Conservation (phyloP, 108 stramenopile genomes). For the Conticribra weissflogii region DNA sequence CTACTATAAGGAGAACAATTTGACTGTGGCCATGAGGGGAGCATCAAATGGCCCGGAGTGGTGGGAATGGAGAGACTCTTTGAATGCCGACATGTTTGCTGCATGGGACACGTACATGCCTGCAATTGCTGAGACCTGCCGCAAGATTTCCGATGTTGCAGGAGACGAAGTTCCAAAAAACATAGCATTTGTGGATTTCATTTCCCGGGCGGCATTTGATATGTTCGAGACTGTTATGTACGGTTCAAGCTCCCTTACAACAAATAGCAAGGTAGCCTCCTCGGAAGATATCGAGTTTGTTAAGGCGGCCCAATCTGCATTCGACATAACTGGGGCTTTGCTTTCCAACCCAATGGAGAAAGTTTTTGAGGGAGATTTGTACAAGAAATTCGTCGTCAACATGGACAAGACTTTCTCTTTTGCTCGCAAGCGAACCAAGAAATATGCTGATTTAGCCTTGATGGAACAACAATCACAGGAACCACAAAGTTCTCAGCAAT, state of each 20-base stretch:
- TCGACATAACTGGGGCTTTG: constrained; percentile 25
- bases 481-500: too few species aligned
- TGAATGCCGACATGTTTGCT: constrained; percentile 20
- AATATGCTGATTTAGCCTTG: constrained; percentile 9
- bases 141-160: constrained; percentile 16
- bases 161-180: constrained; percentile 19
- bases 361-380: constrained; percentile 25
- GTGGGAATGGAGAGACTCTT: constrained; percentile 24
- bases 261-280: constrained; percentile 4
- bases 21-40: constrained; percentile 27
- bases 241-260: constrained; percentile 27
- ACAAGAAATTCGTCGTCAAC: constrained; percentile 19
- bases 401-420: constrained; percentile 32
- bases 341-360: constrained; percentile 25
- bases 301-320: constrained; percentile 22
- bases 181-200: constrained; percentile 25
- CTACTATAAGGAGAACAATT: constrained; percentile 31
- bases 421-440: constrained; percentile 13
- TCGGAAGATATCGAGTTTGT: constrained; percentile 31
- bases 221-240: constrained; percentile 36
- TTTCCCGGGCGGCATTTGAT: constrained; percentile 31
- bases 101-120: constrained; percentile 30
- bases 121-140: constrained; percentile 10
- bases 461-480: background rate
- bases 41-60: constrained; percentile 14